phyloP scores from a whole-genome alignment of 371 early-diverging fungal species.

The Saksenaea vasiformis region DNA sequence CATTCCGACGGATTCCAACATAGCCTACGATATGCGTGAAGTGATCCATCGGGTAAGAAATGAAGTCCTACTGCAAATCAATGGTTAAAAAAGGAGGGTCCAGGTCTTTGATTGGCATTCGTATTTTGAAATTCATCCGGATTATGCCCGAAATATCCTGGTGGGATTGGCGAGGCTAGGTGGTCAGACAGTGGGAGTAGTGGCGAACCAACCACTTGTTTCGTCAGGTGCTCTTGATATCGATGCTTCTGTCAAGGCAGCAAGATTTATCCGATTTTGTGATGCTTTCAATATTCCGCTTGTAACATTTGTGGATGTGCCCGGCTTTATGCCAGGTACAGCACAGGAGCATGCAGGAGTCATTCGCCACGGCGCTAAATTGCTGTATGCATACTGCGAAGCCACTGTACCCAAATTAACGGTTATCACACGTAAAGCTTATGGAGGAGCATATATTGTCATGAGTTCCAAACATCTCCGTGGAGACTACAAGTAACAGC shows the following conservation, averaged over 20 bases:
- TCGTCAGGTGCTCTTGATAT: slow-evolving; percentile 97
- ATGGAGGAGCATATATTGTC: slow-evolving; percentile 98
- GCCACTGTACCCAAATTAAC: slow-evolving; percentile 98
- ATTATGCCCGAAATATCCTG: slow-evolving; percentile 92
- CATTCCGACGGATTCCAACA: slow-evolving; percentile 86
- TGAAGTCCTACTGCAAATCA: neutral
- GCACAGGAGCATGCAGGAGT: slow-evolving; percentile 96
- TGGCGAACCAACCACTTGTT: slow-evolving; percentile 95
- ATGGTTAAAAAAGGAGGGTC: neutral
- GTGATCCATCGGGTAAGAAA: slow-evolving; percentile 71
- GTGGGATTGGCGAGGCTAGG: slow-evolving; percentile 88
- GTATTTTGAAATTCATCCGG: slow-evolving; percentile 93
- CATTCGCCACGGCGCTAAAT: slow-evolving; percentile 97
- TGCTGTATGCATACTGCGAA: slow-evolving; percentile 95
- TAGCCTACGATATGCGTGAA: slow-evolving; percentile 96
- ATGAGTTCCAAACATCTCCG: slow-evolving; percentile 96
- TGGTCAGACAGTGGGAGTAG: slow-evolving; percentile 91
- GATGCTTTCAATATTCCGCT: slow-evolving; percentile 96
- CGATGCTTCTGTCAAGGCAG: slow-evolving; percentile 94
- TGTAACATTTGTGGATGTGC: slow-evolving; percentile 96
- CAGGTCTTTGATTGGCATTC: slow-evolving; percentile 82
- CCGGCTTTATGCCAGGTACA: slow-evolving; percentile 96
- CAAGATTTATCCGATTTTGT: slow-evolving; percentile 95
- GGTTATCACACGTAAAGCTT: slow-evolving; percentile 94
- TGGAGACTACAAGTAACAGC: slow-evolving; percentile 77